Base-by-base conservation (phyloP, 371 early-diverging fungal genomes). In the Syncephalastrum sp. region DNA sequence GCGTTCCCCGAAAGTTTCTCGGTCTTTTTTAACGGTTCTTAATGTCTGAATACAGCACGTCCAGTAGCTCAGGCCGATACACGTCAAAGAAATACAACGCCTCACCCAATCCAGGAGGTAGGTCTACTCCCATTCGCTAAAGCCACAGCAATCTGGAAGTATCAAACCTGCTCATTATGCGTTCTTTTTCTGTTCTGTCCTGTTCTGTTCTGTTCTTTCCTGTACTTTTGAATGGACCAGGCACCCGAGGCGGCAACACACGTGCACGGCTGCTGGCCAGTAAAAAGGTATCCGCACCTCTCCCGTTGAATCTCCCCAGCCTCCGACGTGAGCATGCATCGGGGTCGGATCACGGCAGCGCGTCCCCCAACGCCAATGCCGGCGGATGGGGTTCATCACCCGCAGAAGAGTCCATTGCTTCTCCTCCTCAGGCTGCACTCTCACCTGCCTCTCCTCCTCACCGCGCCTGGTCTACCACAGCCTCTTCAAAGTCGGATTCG, bases 301-400 rank as follows among this genome's bases (percentile, higher is more conserved):
- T 65, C 21, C 80, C 80, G 0, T 68, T 79, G 47, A 79, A 79
- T 47, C 43, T 74, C 21, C 80, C 80, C 3, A 76, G 77, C 55
- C 56, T 79, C 43, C 69, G 68, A 42, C 67, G 69, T 27, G 80
- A 79, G 47, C 56, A 72, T 63, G 76, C 71, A n/a, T 19, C 47
- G 15, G 41, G 47, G 4, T 17, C 45, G 47, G 65, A 27, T 48
- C 52, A 42, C 66, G 57, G 41, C 47, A 59, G 38, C 56, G 53
- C 50, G 38, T 50, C 38, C 15, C 67, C 50, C 19, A 43, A 61
- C 27, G 44, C 65, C 8, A 59, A 50, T 15, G 54, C 47, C 16
- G 52, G 63, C 50, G 69, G 70, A 7, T 75, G 75, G 75, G 74
- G 75, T 19, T 60, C 74, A 13, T 53, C 70, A 14, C 56, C 66